Evolutionary conservation across 306 rosid genomes (phyloP).

Genomic region (Citrullus colocynthis): DNA sequence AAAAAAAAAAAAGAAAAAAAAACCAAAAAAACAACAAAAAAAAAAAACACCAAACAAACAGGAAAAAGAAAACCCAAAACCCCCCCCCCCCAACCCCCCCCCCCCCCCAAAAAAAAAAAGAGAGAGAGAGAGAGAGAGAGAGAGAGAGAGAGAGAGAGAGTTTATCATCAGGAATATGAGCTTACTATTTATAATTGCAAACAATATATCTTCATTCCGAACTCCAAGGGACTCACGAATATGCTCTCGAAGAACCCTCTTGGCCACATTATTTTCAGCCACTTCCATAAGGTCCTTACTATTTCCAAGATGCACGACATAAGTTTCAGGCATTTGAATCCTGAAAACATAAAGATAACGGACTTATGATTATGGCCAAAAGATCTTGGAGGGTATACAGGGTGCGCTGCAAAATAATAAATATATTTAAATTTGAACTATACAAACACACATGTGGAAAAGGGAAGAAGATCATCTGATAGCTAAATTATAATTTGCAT

Average conservation of each 20-base stretch:
- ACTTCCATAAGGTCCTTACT: constrained; percentile 96
- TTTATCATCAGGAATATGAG: constrained; percentile 7
- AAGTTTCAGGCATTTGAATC: constrained; percentile 78
- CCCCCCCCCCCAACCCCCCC: too few species aligned
- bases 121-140: too few species aligned
- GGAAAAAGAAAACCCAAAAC: too few species aligned
- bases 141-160: too few species aligned
- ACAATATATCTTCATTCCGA: constrained; percentile 75
- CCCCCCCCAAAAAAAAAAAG: too few species aligned
- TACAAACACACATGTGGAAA: neutral
- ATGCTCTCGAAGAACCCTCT: constrained; percentile 88
- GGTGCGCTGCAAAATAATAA: neutral
- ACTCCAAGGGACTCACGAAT: constrained; percentile 82
- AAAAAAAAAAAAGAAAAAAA: too few species aligned
- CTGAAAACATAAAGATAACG: constrained; percentile 19
- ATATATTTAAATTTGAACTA: neutral
- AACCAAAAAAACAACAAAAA: too few species aligned
- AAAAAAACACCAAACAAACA: too few species aligned
- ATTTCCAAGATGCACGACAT: constrained; percentile 95
- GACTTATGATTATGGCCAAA: neutral
- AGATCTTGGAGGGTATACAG: neutral
- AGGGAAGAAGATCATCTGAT: neutral
- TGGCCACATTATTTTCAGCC: constrained; percentile 76
- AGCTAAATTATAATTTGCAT: neutral
- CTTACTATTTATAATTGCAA: constrained; percentile 93